Percentiles rank a stretch among this genome's conserved stretches.
phyloP scores from a whole-genome alignment of 176 grass and related monocot genomes.

The Ensete ventricosum region DNA sequence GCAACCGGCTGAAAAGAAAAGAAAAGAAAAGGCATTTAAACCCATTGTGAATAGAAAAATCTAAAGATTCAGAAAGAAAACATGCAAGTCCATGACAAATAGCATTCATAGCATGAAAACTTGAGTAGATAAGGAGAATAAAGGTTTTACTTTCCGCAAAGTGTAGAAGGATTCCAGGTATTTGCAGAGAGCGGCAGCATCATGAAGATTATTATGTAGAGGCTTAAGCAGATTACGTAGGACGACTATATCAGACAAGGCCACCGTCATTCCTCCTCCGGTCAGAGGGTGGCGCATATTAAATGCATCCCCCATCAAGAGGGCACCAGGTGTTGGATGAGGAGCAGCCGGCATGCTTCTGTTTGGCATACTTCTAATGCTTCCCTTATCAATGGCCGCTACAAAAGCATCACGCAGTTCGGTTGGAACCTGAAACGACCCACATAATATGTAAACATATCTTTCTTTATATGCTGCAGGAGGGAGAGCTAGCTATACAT shows the following conservation, averaged over 20 bases:
- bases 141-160: constrained; percentile 59
- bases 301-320: constrained; percentile 98
- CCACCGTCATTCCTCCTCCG: constrained; percentile 96
- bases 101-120: neutral
- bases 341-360: constrained; percentile 89
- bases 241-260: constrained; percentile 88
- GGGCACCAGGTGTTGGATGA: constrained; percentile 80
- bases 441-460: neutral
- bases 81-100: no score
- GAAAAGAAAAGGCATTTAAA: neutral
- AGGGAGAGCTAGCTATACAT: no score
- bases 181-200: constrained; percentile 62
- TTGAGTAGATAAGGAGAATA: neutral
- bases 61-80: no score
- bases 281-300: constrained; percentile 98
- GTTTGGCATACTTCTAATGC: constrained; percentile 92
- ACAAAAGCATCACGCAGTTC: constrained; percentile 72
- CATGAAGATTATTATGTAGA: constrained; percentile 64
- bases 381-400: constrained; percentile 75
- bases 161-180: constrained; percentile 99
- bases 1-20: constrained; percentile 68
- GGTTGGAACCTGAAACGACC: constrained; percentile 32
- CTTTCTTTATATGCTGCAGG: no score
- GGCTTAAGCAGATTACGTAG: constrained; percentile 80
- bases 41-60: no score